These are phyloP conservation scores for Davidsoniella eucalypti DNA, from an alignment of 2,329 filamentous ascomycete species.

Conservation along the genomic window DNA sequence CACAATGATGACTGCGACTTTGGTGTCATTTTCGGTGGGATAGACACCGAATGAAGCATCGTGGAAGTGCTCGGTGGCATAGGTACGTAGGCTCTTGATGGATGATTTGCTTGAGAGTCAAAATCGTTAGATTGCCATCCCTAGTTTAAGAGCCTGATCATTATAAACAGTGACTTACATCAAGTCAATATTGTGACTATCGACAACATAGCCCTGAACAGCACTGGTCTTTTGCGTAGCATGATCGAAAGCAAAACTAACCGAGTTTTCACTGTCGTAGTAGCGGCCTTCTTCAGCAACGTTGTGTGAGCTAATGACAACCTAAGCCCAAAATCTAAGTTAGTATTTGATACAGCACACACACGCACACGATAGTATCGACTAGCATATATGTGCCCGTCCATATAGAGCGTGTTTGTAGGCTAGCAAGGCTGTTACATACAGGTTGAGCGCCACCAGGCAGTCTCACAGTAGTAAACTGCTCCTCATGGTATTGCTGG, in stretches of 20 bases:
- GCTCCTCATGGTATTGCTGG: conserved; percentile 90
- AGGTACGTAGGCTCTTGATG: conserved; percentile 56
- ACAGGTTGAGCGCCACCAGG: conserved; percentile 59
- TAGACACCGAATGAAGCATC: conserved; percentile 69
- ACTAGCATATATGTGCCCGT: background rate
- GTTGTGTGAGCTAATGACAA: conserved; percentile 78
- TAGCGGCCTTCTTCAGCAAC: conserved; percentile 66
- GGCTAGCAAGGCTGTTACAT: conserved; percentile 11
- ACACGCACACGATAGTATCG: background rate
- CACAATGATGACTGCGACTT: conserved; percentile 68
- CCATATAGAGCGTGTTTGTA: no score
- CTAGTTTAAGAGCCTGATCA: conserved; percentile 5
- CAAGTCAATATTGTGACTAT: conserved; percentile 60
- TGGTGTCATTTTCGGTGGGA: conserved; percentile 57
- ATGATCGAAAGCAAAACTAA: conserved; percentile 81
- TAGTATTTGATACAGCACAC: background rate
- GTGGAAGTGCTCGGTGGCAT: conserved; percentile 79
- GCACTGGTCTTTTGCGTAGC: conserved; percentile 65
- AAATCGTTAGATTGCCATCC: background rate
- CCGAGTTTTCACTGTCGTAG: conserved; percentile 77
- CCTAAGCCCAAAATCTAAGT: conserved; percentile 25
- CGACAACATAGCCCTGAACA: conserved; percentile 62
- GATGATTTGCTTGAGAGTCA: conserved; percentile 47
- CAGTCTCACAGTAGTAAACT: conserved; percentile 77
- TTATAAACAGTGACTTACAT: conserved; percentile 39